A percentile compares a stretch with the other conserved stretches of the same genome.
phyloP scores from a whole-genome alignment of 2,329 filamentous ascomycete species.

The Clonostachys rosea region DNA sequence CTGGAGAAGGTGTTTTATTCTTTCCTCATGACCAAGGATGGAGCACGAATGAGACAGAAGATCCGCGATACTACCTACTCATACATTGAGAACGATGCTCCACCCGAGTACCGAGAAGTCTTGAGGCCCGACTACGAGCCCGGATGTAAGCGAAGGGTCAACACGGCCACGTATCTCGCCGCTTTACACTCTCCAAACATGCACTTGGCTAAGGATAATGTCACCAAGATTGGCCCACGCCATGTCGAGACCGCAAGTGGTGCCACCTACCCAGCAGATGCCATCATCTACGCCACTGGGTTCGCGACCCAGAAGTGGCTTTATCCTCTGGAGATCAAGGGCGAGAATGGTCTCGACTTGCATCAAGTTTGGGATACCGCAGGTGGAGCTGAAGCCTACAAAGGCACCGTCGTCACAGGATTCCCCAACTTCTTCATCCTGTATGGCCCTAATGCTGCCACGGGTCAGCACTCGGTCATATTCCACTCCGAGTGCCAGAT shows the following conservation, averaged over 20 bases:
- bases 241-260: constrained; percentile 10
- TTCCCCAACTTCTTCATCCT: constrained; percentile 37
- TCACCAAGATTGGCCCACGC: constrained; percentile 6
- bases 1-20: constrained; percentile 19
- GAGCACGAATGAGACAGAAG: constrained; percentile 7
- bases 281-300: constrained; percentile 41
- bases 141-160: constrained; percentile 27
- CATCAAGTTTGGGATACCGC: too few species aligned
- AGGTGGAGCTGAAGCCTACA: constrained; percentile 26
- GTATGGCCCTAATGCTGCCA: constrained; percentile 27
- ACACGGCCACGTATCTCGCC: constrained; percentile 23
- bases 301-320: constrained; percentile 42
- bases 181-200: constrained; percentile 19
- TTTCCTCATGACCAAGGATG: constrained; percentile 14
- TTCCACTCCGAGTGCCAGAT: constrained; percentile 47
- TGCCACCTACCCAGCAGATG: constrained; percentile 13
- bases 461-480: constrained; percentile 43
- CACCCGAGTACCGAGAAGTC: constrained; percentile 16
- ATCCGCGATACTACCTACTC: constrained; percentile 7
- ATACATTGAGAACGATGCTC: constrained; percentile 18
- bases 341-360: constrained; percentile 29
- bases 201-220: constrained; percentile 13
- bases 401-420: constrained; percentile 38
- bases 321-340: constrained; percentile 38
- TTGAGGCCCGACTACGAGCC: constrained; percentile 22